phyloP scores from a whole-genome alignment of 2,329 filamentous ascomycete genomes.

The Eutypa lata region DNA sequence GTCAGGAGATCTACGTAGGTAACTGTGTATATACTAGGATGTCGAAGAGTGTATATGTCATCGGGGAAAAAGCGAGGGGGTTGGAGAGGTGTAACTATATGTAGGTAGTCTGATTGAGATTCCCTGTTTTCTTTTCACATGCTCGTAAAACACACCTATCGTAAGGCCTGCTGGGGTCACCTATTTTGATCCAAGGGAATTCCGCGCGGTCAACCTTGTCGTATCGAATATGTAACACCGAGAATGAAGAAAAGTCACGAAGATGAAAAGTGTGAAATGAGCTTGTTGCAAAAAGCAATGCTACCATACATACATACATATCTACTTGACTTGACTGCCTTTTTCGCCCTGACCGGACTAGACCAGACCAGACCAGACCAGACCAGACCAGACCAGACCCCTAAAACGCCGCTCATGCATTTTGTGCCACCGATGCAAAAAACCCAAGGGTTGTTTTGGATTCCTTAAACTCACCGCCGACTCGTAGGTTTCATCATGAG shows the following conservation, averaged over 20 bases:
- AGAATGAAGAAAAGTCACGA: background rate
- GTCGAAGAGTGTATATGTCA: no score
- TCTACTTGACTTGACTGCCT: constrained; percentile 11
- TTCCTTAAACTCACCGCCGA: constrained; percentile 9
- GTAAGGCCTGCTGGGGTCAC: no score
- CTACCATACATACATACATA: constrained; percentile 21
- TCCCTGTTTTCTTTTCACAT: no score
- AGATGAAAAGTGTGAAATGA: background rate
- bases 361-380: background rate
- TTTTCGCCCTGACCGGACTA: constrained; percentile 22
- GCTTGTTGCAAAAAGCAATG: constrained; percentile 16
- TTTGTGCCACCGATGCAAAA: constrained; percentile 19
- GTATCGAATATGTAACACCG: no score
- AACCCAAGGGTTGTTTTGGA: constrained; percentile 8
- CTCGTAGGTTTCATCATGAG: constrained; percentile 13
- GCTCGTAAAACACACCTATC: no score
- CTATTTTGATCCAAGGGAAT: no score
- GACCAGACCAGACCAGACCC: constrained; percentile 1
- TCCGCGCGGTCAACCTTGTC: no score
- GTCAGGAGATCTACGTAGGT: no score
- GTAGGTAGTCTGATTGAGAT: no score
- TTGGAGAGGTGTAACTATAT: no score
- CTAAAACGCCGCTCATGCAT: constrained; percentile 29
- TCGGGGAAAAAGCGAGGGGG: no score
- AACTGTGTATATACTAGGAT: no score